phyloP scores from a whole-genome alignment of 148 eudicot species.

The Nepenthes mirabilis region DNA sequence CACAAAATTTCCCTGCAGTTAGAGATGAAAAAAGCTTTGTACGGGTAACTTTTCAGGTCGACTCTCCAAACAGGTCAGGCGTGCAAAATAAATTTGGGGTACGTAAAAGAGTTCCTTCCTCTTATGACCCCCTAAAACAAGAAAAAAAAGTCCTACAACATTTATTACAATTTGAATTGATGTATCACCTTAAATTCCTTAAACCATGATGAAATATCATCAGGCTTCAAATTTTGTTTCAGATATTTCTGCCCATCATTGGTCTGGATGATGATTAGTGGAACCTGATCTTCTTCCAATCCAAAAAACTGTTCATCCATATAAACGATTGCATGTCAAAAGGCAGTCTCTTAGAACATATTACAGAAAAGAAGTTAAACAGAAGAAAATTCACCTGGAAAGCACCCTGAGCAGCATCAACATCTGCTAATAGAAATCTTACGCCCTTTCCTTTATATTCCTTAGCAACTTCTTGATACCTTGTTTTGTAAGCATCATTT shows the following conservation, averaged over 20 bases:
- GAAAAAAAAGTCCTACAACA: no score
- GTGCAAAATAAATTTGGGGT: no score
- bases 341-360: background rate
- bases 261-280: conserved; percentile 67
- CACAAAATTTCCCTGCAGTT: no score
- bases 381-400: conserved; percentile 47
- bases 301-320: conserved; percentile 62
- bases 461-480: conserved; percentile 59
- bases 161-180: no score
- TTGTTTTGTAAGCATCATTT: conserved; percentile 51
- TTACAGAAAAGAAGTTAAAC: background rate
- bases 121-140: no score
- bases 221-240: conserved; percentile 61
- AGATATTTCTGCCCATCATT: conserved; percentile 75
- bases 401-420: conserved; percentile 79
- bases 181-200: conserved; percentile 62
- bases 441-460: conserved; percentile 66
- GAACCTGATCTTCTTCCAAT: conserved; percentile 65
- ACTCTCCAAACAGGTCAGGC: no score
- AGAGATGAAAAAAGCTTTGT: no score
- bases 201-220: conserved; percentile 60
- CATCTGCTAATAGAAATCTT: conserved; percentile 71
- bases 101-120: no score
- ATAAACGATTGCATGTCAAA: background rate
- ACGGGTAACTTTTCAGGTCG: no score